Evolutionary conservation across 2,329 filamentous ascomycete species (phyloP).

Genomic region (Pseudogymnoascus sp.): DNA sequence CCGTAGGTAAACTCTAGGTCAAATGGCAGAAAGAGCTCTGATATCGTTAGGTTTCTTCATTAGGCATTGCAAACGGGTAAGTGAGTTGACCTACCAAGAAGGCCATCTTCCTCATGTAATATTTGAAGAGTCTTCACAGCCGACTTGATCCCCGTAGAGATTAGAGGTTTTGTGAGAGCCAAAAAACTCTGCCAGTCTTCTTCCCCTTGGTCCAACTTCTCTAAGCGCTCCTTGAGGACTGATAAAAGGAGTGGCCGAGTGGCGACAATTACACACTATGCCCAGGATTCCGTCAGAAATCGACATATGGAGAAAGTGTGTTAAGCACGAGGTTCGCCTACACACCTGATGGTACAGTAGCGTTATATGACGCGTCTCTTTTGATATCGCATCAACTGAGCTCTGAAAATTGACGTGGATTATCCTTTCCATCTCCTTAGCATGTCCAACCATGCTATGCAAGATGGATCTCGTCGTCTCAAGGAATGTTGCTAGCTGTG

Average conservation of each 20-base stretch:
- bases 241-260: constrained; percentile 33
- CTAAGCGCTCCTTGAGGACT: constrained; percentile 30
- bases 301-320: not conserved
- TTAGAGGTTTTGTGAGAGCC: constrained; percentile 28
- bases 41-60: not conserved
- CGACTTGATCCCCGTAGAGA: constrained; percentile 34
- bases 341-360: constrained; percentile 33
- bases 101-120: constrained; percentile 19
- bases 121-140: constrained; percentile 34
- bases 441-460: constrained; percentile 30
- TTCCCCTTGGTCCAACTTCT: constrained; percentile 18
- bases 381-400: constrained; percentile 30
- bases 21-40: constrained; percentile 32
- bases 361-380: constrained; percentile 31
- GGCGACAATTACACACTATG: constrained; percentile 32
- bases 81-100: no score
- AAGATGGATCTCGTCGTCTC: constrained; percentile 31
- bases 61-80: no score
- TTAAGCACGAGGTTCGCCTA: not conserved
- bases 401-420: constrained; percentile 29
- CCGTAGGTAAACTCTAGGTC: constrained; percentile 32
- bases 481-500: constrained; percentile 28
- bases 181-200: constrained; percentile 30
- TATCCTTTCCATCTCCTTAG: constrained; percentile 32
- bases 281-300: not conserved